Percentiles rank a stretch among this genome's conserved stretches.
These are phyloP conservation scores for Rhodotorula sp. DNA, from an alignment of 1,284 basidiomycete species.

Conservation along the genomic window DNA sequence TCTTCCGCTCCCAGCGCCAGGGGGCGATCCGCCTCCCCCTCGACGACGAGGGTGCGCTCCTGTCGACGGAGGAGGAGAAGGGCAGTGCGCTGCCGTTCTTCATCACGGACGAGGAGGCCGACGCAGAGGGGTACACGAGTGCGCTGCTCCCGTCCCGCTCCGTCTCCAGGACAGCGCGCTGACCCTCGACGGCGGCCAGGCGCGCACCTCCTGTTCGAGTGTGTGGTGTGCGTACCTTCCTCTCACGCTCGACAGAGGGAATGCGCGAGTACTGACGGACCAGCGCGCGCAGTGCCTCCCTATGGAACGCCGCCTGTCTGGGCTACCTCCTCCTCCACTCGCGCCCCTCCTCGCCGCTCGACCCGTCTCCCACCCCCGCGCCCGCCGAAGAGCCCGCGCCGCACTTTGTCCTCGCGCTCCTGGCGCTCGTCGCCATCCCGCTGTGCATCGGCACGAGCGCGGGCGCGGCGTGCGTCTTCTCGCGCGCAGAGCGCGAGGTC, in stretches of 20 bases:
- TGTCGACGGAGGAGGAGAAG: not conserved
- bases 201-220: constrained; percentile 2
- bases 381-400: not conserved
- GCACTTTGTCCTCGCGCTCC: not conserved
- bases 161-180: not conserved
- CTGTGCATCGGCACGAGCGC: constrained; percentile 1
- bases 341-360: too few species aligned
- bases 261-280: not conserved
- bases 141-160: not conserved
- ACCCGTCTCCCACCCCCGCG: not conserved
- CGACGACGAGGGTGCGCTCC: not conserved
- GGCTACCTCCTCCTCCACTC: not conserved
- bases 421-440: not conserved
- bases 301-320: constrained; percentile 10
- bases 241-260: too few species aligned
- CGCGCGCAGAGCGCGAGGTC: not conserved
- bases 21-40: constrained; percentile 1
- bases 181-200: not conserved
- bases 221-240: not conserved
- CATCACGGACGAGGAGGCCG: not conserved
- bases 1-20: not conserved
- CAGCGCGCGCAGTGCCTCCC: not conserved
- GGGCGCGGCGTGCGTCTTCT: not conserved
- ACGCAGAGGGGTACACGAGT: not conserved
- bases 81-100: not conserved